Conservation (phyloP, 2,329 filamentous ascomycete species). For the Leptographium flavum region DNA sequence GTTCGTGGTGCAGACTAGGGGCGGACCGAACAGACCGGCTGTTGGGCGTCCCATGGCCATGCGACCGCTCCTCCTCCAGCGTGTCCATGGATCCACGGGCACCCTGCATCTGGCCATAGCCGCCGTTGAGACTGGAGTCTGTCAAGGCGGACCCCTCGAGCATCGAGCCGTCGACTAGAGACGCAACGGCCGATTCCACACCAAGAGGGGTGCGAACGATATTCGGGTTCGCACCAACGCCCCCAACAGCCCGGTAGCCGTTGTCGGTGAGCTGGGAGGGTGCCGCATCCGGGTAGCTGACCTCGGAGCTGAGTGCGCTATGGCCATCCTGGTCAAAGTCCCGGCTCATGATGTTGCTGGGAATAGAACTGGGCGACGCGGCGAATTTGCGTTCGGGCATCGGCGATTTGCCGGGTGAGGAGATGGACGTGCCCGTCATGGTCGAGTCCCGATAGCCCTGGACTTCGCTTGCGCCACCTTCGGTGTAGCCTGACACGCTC, state of each 20-base stretch:
- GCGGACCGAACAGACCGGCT: constrained; percentile 27
- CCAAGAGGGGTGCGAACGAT: constrained; percentile 58
- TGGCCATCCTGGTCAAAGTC: constrained; percentile 47
- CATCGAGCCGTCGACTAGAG: constrained; percentile 63
- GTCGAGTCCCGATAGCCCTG: constrained; percentile 42
- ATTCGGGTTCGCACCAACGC: constrained; percentile 58
- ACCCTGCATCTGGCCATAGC: constrained; percentile 25
- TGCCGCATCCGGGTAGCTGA: constrained; percentile 32
- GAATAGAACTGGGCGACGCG: constrained; percentile 42
- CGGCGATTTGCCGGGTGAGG: constrained; percentile 46
- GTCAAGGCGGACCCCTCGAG: constrained; percentile 56
- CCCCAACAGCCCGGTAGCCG: constrained; percentile 54
- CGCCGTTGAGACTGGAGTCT: constrained; percentile 35
- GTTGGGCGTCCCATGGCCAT: constrained; percentile 16
- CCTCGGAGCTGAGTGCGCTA: constrained; percentile 35
- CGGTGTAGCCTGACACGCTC: constrained; percentile 76
- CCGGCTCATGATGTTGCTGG: constrained; percentile 30
- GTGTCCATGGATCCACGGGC: constrained; percentile 23
- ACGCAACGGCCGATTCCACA: constrained; percentile 83
- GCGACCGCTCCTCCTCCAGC: constrained; percentile 20
- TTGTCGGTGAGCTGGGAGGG: constrained; percentile 28
- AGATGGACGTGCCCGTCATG: constrained; percentile 32
- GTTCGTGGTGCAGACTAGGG: constrained; percentile 22
- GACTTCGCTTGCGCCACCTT: constrained; percentile 44
- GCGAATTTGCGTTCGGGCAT: constrained; percentile 23